phyloP scores from a whole-genome alignment of 768 basidiomycete genomes.

The Rhodosporidiobolus odoratus region DNA sequence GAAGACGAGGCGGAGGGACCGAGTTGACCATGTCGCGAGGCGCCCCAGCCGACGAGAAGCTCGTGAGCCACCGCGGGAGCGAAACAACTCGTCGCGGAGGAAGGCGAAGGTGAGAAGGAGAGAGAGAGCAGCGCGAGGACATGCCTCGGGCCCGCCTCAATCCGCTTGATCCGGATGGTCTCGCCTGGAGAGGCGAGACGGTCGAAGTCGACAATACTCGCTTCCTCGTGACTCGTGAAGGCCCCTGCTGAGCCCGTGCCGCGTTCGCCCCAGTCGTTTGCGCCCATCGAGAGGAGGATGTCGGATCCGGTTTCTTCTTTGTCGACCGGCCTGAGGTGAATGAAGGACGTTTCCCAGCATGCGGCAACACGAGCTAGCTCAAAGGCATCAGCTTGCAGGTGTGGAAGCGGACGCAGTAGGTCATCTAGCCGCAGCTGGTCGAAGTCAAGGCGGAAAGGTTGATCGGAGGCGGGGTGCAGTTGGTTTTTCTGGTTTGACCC shows the following conservation, averaged over 20 bases:
- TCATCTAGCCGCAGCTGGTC: slow-evolving; percentile 50
- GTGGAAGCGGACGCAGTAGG: slow-evolving; percentile 5
- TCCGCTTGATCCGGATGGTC: slow-evolving; percentile 47
- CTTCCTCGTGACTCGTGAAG: slow-evolving; percentile 11
- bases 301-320: slow-evolving; percentile 24
- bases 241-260: slow-evolving; percentile 56
- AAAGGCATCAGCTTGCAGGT: slow-evolving; percentile 49
- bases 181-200: slow-evolving; percentile 17
- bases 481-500: slow-evolving; percentile 71
- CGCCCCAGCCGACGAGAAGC: slow-evolving; percentile 71
- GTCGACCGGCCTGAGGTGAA: slow-evolving; percentile 56
- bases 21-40: slow-evolving; percentile 77
- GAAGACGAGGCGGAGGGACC: slow-evolving; percentile 45
- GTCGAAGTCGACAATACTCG: background rate
- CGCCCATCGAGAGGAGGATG: slow-evolving; percentile 67
- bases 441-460: background rate
- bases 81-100: slow-evolving; percentile 31
- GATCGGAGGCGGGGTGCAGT: slow-evolving; percentile 46
- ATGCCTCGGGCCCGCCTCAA: slow-evolving; percentile 69
- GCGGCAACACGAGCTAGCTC: slow-evolving; percentile 56
- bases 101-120: background rate
- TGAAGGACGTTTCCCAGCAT: slow-evolving; percentile 78
- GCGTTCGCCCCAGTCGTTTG: slow-evolving; percentile 76
- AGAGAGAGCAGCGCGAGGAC: slow-evolving; percentile 50
- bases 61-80: slow-evolving; percentile 14